phyloP scores from a whole-genome alignment of 148 eudicot species.

The Vaccinium vitisidaea region DNA sequence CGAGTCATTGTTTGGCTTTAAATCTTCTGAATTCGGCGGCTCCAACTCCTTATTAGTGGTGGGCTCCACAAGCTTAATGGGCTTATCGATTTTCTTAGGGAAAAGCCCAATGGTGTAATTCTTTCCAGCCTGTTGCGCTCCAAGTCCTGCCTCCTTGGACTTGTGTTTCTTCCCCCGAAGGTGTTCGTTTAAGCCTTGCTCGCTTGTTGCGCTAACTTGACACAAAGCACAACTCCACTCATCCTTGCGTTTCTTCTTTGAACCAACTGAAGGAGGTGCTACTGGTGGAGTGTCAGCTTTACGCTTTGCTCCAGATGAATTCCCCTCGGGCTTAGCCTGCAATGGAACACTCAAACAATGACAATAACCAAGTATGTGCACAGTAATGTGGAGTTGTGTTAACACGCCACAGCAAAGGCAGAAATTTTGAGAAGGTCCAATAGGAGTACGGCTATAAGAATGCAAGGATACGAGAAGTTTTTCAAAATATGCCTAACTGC shows the following conservation, averaged over 20 bases:
- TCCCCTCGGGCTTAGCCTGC: constrained; percentile 53
- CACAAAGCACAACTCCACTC: constrained; percentile 70
- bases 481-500: background rate
- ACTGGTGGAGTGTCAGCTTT: constrained; percentile 38
- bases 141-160: constrained; percentile 34
- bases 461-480: background rate
- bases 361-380: background rate
- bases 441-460: too few species aligned
- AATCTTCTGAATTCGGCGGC: background rate
- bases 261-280: constrained; percentile 12
- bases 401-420: background rate
- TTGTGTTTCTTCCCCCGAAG: constrained; percentile 63
- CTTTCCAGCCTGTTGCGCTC: constrained; percentile 29
- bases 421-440: background rate
- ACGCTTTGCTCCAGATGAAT: constrained; percentile 41
- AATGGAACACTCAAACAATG: constrained; percentile 17
- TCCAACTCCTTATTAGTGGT: background rate
- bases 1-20: background rate
- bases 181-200: constrained; percentile 48
- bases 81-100: constrained; percentile 28
- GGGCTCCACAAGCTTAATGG: constrained; percentile 1
- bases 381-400: background rate
- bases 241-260: constrained; percentile 38
- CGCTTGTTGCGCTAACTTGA: constrained; percentile 46
- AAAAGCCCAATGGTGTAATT: constrained; percentile 33